phyloP scores from a whole-genome alignment of 1,139 yeast species.

The Magnusiomyces clavatus region DNA sequence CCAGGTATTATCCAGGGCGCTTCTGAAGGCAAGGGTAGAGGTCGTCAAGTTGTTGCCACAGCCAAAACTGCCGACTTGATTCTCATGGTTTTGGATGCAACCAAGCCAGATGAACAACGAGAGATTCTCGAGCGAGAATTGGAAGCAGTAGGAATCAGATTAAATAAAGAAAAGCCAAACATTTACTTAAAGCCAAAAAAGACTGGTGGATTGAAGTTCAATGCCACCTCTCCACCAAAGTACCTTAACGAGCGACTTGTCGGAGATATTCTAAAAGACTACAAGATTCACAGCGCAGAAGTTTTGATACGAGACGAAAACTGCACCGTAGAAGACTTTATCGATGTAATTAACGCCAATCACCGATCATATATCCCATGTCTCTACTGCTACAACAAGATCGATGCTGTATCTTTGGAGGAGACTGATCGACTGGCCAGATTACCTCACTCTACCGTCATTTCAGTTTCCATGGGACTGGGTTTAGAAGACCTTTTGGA shows the following conservation, averaged over 20 bases:
- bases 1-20: constrained; percentile 98
- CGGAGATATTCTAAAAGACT: constrained; percentile 69
- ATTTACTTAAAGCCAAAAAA: constrained; percentile 70
- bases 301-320: constrained; percentile 83
- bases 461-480: constrained; percentile 81
- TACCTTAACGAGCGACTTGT: constrained; percentile 76
- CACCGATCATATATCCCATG: constrained; percentile 88
- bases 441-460: constrained; percentile 85
- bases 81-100: constrained; percentile 91
- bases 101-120: constrained; percentile 85
- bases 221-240: constrained; percentile 74
- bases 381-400: constrained; percentile 86
- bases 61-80: constrained; percentile 92
- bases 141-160: constrained; percentile 88
- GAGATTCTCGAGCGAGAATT: constrained; percentile 79
- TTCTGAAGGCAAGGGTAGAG: constrained; percentile 95
- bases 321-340: constrained; percentile 87
- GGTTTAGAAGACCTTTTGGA: constrained; percentile 85
- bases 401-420: constrained; percentile 90
- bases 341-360: constrained; percentile 80
- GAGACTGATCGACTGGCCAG: constrained; percentile 90
- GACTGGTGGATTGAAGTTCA: constrained; percentile 87
- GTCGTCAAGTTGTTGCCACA: constrained; percentile 92
- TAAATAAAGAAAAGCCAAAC: constrained; percentile 77
- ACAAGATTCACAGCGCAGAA: constrained; percentile 88